Percentiles rank a stretch among this genome's conserved stretches.
phyloP scores from a whole-genome alignment of 2,329 filamentous ascomycete genomes.

The Fusarium sp. region DNA sequence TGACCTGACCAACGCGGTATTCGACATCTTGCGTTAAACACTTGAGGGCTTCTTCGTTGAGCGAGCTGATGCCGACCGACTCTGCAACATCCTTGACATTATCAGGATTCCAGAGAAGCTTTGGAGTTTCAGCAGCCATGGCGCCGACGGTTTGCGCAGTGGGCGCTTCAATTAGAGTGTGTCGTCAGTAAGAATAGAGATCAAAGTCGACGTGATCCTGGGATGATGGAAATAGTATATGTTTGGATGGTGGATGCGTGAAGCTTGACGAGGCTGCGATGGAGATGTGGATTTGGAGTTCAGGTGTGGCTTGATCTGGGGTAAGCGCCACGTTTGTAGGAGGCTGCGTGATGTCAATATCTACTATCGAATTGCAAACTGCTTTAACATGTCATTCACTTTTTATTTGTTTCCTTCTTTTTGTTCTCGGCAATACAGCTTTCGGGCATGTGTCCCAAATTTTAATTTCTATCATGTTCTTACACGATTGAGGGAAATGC shows the following conservation, averaged over 20 bases:
- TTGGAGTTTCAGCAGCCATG: conserved; percentile 57
- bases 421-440: not conserved
- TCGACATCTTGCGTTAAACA: conserved; percentile 93
- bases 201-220: not conserved
- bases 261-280: conserved; percentile 31
- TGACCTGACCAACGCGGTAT: conserved; percentile 91
- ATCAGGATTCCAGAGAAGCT: conserved; percentile 91
- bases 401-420: not conserved
- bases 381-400: not conserved
- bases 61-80: conserved; percentile 85
- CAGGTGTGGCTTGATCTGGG: conserved; percentile 19
- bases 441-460: too few species aligned
- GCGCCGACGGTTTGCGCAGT: not conserved
- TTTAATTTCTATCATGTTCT: not conserved
- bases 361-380: not conserved
- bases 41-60: conserved; percentile 87
- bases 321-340: conserved; percentile 12
- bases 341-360: not conserved
- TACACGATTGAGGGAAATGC: not conserved
- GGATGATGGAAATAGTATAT: not conserved
- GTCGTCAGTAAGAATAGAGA: not conserved
- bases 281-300: not conserved
- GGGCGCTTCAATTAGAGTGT: not conserved
- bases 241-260: conserved; percentile 4
- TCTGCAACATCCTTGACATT: conserved; percentile 97